Evolutionary conservation across 2,329 filamentous ascomycete species (phyloP), one percentile per base, ranked within the genome.

Genomic region (Alternaria gaisen): DNA sequence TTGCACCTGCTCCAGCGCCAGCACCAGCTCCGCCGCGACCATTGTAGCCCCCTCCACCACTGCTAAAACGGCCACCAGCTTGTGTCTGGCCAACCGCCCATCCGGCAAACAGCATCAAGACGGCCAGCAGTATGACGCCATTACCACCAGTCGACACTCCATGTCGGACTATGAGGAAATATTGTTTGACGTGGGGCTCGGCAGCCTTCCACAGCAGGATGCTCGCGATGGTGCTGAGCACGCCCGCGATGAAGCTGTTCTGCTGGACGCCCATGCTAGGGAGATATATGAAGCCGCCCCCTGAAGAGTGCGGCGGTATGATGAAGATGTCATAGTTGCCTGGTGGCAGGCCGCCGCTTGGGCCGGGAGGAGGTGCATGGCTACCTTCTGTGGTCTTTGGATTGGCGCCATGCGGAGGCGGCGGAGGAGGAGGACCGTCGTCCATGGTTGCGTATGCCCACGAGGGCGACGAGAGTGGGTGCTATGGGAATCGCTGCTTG

Each of bases 261-360:
- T 90, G 85, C 73, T 95, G 92, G 20, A 92, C 91, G 74, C 90
- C 87, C 63, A 98, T 80, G 0, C 94, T 97, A 0, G 94, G 94
- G n/a, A 98, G 87, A 78, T 98, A 97, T 28, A 98, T 83, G 79
- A 97, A 97, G 34, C 94, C 94, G 0, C 89, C 88, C 54, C 94
- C 94, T 7, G 94, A 86, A 11, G 93, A 94, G 79, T 97, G 93
- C 47, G 94, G 92, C 8, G 94, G 94, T 73, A 98, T 94, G 77
- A 97, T 91, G 82, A 97, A 97, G 76, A 98, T 97, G 82, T 98
- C 94, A 80, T 97, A 98, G 77, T 95, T 96, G 56, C 94, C 94
- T 1, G 91, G 86, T 3, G 94, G 94, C 48, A 97, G 83, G 58
- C 91, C 90, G 26, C 83, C 83, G 50, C 63, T 63, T 12, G 53